Evolutionary conservation across 495 filamentous ascomycete species (phyloP), one percentile per base, ranked within the genome.

Genomic region (Clohesyomyces aquaticus): DNA sequence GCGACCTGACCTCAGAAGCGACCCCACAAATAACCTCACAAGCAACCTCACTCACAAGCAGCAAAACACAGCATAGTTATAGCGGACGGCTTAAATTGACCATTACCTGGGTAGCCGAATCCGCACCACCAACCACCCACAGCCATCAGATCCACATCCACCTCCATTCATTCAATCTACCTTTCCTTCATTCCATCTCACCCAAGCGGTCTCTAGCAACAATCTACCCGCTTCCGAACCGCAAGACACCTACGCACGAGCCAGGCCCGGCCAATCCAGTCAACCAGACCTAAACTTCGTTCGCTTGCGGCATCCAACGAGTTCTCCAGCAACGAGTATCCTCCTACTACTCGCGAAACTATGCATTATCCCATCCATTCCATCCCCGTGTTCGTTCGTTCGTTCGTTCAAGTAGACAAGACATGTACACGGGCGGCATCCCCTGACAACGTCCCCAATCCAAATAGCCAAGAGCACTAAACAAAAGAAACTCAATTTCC

Each of bases 401-500:
- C 21, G 21, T 9, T 29, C 3, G n/a, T n/a, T n/a, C n/a, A n/a
- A n/a, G n/a, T n/a, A n/a, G n/a, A n/a, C n/a, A n/a, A n/a, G n/a
- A n/a, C n/a, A n/a, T n/a, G n/a, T n/a, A n/a, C 35, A 41, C 35
- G 9, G 9, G n/a, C 35, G n/a, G n/a, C n/a, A 41, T n/a, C 35
- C 35, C 35, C 35, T n/a, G 35, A 41, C 9, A n/a, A n/a, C n/a
- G n/a, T n/a, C n/a, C n/a, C n/a, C n/a, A n/a, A n/a, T n/a, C n/a
- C n/a, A n/a, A n/a, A n/a, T n/a, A n/a, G n/a, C n/a, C n/a, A n/a
- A n/a, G n/a, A n/a, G n/a, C n/a, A n/a, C n/a, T n/a, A n/a, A 29
- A 61, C 58, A 61, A 52, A 61, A 29, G 58, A 61, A 61, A 61
- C 47, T 27, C 58, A 61, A 46, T 61, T 53, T 56, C 53, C 19